Evolutionary conservation across 495 filamentous ascomycete species (phyloP).

Genomic region (Neurospora terricola): DNA sequence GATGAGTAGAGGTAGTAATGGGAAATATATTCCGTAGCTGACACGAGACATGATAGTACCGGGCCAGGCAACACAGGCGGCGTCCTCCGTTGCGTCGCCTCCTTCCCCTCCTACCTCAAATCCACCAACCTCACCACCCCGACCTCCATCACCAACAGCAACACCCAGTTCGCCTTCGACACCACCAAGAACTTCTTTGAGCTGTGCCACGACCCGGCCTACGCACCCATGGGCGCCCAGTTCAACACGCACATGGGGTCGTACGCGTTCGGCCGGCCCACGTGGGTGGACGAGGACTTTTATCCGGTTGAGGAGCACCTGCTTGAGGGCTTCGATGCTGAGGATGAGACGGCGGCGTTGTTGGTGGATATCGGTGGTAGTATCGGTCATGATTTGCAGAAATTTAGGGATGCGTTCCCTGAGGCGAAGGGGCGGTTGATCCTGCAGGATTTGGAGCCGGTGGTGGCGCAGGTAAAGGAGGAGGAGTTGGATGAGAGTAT

Average conservation of each 20-base stretch:
- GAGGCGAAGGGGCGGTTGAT: constrained; percentile 21
- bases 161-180: not conserved
- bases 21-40: no score
- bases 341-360: constrained; percentile 25
- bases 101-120: constrained; percentile 1
- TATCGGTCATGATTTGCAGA: constrained; percentile 32
- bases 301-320: constrained; percentile 32
- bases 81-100: constrained; percentile 7
- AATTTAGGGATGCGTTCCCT: constrained; percentile 26
- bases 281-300: constrained; percentile 39
- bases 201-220: constrained; percentile 13
- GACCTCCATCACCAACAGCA: not conserved
- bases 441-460: constrained; percentile 35
- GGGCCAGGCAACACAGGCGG: not conserved
- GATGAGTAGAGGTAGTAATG: no score
- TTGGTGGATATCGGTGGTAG: constrained; percentile 39
- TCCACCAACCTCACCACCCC: not conserved
- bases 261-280: constrained; percentile 33
- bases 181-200: constrained; percentile 18
- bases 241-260: constrained; percentile 40
- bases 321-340: constrained; percentile 9
- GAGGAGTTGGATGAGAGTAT: not conserved
- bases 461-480: constrained; percentile 23
- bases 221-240: constrained; percentile 7
- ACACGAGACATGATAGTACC: not conserved